Percentiles rank a stretch among this genome's conserved stretches.
Conservation (phyloP, 805 yeast genomes). For the Yamadazyma akitaensis region DNA sequence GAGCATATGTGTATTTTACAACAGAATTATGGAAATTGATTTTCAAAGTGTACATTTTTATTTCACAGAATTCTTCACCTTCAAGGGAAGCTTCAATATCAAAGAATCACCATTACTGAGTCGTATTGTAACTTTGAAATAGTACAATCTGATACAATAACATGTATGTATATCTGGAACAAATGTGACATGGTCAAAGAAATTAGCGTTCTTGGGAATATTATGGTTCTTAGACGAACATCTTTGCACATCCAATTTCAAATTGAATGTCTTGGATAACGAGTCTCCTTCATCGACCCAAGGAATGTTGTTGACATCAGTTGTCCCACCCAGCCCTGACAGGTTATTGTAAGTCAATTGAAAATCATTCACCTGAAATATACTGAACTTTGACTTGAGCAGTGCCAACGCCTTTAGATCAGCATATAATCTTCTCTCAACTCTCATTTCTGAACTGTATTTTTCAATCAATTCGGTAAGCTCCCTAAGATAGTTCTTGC, state of each 20-base stretch:
- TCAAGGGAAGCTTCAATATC: conserved; percentile 34
- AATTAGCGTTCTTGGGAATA: conserved; percentile 12
- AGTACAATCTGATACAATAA: conserved; percentile 33
- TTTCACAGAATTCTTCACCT: not conserved
- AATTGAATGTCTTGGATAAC: conserved; percentile 25
- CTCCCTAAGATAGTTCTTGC: conserved; percentile 21
- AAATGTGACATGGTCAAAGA: conserved; percentile 30
- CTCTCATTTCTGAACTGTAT: conserved; percentile 33
- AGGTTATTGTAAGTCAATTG: not conserved
- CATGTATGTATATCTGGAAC: conserved; percentile 42
- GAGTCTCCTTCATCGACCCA: conserved; percentile 23
- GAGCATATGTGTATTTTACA: not conserved
- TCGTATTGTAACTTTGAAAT: conserved; percentile 28
- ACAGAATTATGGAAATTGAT: too few species aligned
- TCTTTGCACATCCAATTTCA: conserved; percentile 26
- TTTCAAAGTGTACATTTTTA: not conserved
- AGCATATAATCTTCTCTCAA: conserved; percentile 34
- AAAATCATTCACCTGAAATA: conserved; percentile 17
- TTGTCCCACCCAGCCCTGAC: conserved; percentile 19
- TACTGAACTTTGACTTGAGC: conserved; percentile 32
- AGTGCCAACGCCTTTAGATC: conserved; percentile 36
- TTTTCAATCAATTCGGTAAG: conserved; percentile 27
- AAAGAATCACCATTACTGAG: conserved; percentile 28
- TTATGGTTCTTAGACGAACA: conserved; percentile 28
- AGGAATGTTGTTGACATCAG: conserved; percentile 23